Conservation (phyloP, 208 protist genomes). For the Trypanosoma cruzi region DNA sequence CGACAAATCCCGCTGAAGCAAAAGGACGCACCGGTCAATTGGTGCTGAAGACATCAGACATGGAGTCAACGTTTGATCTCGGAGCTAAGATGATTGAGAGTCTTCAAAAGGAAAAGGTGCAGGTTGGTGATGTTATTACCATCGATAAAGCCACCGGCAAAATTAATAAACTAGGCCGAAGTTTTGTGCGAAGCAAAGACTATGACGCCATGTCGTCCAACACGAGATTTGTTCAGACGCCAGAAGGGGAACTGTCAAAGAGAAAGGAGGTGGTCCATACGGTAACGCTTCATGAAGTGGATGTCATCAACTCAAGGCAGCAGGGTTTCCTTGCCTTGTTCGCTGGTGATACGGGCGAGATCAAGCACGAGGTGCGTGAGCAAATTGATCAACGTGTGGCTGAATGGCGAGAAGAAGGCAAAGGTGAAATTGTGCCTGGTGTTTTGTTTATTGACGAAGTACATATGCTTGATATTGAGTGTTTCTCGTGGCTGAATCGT, state of each 20-base stretch:
- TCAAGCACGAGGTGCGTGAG: slow-evolving; percentile 99
- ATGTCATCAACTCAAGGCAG: slow-evolving; percentile 99
- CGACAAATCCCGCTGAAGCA: slow-evolving; percentile 89
- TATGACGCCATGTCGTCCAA: slow-evolving; percentile 95
- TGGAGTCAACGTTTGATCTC: slow-evolving; percentile 99
- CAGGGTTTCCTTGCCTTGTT: slow-evolving; percentile 99
- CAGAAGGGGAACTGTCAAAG: slow-evolving; percentile 99
- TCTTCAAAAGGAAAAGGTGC: slow-evolving; percentile 99
- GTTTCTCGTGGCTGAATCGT: slow-evolving; percentile 99
- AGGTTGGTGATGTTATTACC: slow-evolving; percentile 99
- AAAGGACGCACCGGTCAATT: slow-evolving; percentile 97
- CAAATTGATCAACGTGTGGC: slow-evolving; percentile 99
- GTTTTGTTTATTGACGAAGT: slow-evolving; percentile 97
- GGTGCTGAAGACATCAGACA: slow-evolving; percentile 99
- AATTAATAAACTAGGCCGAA: slow-evolving; percentile 98
- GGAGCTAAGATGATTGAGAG: slow-evolving; percentile 99
- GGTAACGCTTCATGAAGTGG: slow-evolving; percentile 99
- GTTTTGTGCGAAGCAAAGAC: slow-evolving; percentile 97
- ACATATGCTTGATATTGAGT: slow-evolving; percentile 99
- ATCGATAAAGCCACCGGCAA: slow-evolving; percentile 99
- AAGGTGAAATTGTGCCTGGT: slow-evolving; percentile 99
- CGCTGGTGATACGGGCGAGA: slow-evolving; percentile 99
- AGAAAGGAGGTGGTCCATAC: slow-evolving; percentile 99
- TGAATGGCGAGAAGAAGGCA: slow-evolving; percentile 99
- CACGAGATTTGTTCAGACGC: slow-evolving; percentile 97